These are phyloP conservation scores for Hibiscus trionum DNA, from an alignment of 345 rosid genomes.

Conservation along the genomic window DNA sequence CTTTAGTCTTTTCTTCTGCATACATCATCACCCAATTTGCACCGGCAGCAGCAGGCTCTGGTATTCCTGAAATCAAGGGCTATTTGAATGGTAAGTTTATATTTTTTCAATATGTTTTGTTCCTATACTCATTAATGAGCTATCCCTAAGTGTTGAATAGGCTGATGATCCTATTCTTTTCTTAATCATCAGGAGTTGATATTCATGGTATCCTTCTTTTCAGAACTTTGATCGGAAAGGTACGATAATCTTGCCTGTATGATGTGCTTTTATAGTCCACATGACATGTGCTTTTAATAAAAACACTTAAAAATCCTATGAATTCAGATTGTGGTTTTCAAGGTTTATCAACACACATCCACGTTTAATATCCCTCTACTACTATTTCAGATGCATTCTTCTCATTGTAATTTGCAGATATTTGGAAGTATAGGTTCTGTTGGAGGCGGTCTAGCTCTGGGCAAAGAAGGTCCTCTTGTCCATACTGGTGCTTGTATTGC, in stretches of 20 bases:
- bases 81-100: slow-evolving; percentile 72
- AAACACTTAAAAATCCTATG: not conserved
- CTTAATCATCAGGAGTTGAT: slow-evolving; percentile 60
- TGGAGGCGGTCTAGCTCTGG: slow-evolving; percentile 96
- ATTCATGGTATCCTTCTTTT: slow-evolving; percentile 80
- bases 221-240: slow-evolving; percentile 98
- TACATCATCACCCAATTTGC: slow-evolving; percentile 80
- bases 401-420: slow-evolving; percentile 46
- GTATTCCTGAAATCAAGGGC: slow-evolving; percentile 95
- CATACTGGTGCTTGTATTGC: slow-evolving; percentile 98
- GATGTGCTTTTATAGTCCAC: not conserved
- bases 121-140: not conserved
- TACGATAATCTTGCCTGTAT: slow-evolving; percentile 20
- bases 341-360: not conserved
- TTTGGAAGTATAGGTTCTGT: slow-evolving; percentile 98
- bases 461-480: slow-evolving; percentile 97
- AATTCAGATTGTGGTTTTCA: not conserved
- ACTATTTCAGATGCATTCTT: slow-evolving; percentile 4
- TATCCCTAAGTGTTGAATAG: not conserved
- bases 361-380: not conserved
- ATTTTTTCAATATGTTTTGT: not conserved
- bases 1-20: slow-evolving; percentile 80
- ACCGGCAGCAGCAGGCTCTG: slow-evolving; percentile 99
- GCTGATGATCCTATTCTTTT: not conserved
- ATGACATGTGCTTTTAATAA: not conserved